These are phyloP conservation scores for Candida frijolesensis DNA, from an alignment of 1,139 yeast genomes.

Conservation along the genomic window DNA sequence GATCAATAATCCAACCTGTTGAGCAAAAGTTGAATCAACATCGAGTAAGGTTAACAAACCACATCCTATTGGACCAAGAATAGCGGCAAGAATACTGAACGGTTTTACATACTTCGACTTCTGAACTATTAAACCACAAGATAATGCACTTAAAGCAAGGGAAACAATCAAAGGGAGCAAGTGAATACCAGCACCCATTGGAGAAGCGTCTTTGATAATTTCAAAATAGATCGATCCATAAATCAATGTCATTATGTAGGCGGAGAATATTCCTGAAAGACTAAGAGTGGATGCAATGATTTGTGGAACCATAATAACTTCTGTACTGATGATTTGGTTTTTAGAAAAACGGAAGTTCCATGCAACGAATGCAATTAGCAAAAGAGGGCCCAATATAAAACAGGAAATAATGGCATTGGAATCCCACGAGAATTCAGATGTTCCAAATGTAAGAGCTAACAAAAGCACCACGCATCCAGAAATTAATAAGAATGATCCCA, in stretches of 20 bases:
- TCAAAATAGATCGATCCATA: conserved; percentile 42
- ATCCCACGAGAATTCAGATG: conserved; percentile 51
- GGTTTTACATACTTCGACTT: conserved; percentile 36
- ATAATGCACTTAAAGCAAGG: conserved; percentile 32
- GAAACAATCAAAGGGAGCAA: conserved; percentile 39
- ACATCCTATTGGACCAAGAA: conserved; percentile 33
- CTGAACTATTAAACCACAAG: conserved; percentile 32
- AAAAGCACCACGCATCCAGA: conserved; percentile 46
- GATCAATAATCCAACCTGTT: conserved; percentile 39
- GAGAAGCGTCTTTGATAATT: conserved; percentile 31
- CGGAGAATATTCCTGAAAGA: conserved; percentile 25
- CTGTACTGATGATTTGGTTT: conserved; percentile 30
- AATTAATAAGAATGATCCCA: conserved; percentile 49
- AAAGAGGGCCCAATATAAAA: conserved; percentile 46
- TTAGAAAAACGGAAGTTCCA: conserved; percentile 32
- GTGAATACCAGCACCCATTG: conserved; percentile 43
- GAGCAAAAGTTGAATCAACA: conserved; percentile 27
- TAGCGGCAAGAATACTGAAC: conserved; percentile 26
- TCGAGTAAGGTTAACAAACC: conserved; percentile 36
- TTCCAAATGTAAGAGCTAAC: conserved; percentile 46
- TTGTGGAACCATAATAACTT: conserved; percentile 25
- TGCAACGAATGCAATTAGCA: conserved; percentile 20
- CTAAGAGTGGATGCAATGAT: conserved; percentile 25
- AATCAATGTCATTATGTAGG: conserved; percentile 28
- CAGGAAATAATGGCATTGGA: conserved; percentile 50